These are phyloP conservation scores for Evernia prunastri DNA, from an alignment of 495 filamentous ascomycete species.

Conservation along the genomic window DNA sequence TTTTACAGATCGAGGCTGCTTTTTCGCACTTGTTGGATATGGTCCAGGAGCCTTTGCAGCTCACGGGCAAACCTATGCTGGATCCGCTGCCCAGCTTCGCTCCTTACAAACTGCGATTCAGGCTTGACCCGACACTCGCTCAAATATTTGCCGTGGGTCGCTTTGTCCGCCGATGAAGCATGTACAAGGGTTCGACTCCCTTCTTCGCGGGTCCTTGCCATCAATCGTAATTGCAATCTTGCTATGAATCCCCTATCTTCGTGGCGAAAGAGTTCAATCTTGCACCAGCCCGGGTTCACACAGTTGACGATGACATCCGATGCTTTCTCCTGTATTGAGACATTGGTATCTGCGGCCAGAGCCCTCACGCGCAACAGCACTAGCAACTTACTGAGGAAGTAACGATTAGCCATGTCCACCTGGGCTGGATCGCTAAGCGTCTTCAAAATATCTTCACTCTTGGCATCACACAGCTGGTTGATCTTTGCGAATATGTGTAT, in stretches of 20 bases:
- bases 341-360: not conserved
- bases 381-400: conserved; percentile 14
- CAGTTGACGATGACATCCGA: conserved; percentile 32
- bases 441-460: conserved; percentile 30
- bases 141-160: conserved; percentile 31
- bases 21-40: conserved; percentile 30
- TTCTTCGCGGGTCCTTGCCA: conserved; percentile 15
- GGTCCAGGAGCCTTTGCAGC: conserved; percentile 39
- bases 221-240: conserved; percentile 13
- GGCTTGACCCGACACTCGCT: conserved; percentile 28
- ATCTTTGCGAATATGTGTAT: conserved; percentile 25
- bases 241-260: conserved; percentile 16
- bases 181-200: conserved; percentile 19
- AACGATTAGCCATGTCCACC: conserved; percentile 13
- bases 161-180: conserved; percentile 12
- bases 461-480: conserved; percentile 17
- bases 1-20: not conserved
- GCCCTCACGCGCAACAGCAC: not conserved
- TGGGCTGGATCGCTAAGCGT: conserved; percentile 21
- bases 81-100: conserved; percentile 33
- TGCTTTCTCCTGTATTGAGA: not conserved
- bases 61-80: conserved; percentile 47
- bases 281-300: conserved; percentile 33
- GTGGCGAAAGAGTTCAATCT: conserved; percentile 23
- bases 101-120: conserved; percentile 31